phyloP scores from a whole-genome alignment of 306 rosid species.

The Vicia faba region DNA sequence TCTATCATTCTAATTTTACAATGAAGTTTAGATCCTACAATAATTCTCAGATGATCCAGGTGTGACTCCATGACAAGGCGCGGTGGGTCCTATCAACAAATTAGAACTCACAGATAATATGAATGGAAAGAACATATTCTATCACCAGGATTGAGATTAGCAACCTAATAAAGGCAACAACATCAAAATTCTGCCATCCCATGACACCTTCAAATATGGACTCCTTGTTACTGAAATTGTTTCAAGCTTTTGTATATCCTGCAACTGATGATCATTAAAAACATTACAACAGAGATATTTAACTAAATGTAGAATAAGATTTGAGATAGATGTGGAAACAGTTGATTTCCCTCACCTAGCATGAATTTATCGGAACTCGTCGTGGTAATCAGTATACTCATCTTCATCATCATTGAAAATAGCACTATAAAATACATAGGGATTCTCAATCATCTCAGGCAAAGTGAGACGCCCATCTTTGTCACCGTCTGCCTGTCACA shows the following conservation, averaged over 20 bases:
- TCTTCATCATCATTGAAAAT: conserved; percentile 87
- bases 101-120: conserved; percentile 36
- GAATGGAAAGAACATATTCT: conserved; percentile 35
- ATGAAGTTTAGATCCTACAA: conserved; percentile 31
- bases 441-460: conserved; percentile 92
- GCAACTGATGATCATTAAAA: conserved; percentile 33
- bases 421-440: conserved; percentile 92
- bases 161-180: conserved; percentile 33
- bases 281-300: conserved; percentile 6
- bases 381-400: conserved; percentile 63
- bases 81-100: conserved; percentile 39
- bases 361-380: conserved; percentile 77
- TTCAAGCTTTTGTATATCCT: conserved; percentile 43
- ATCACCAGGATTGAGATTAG: conserved; percentile 31
- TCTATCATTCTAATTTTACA: conserved; percentile 41
- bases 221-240: conserved; percentile 21
- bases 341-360: conserved; percentile 42
- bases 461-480: conserved; percentile 84
- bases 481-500: conserved; percentile 83
- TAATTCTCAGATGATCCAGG: conserved; percentile 35
- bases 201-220: conserved; percentile 29
- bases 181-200: conserved; percentile 28
- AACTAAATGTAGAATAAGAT: conserved; percentile 18
- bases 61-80: conserved; percentile 34
- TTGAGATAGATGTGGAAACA: conserved; percentile 2